Evolutionary conservation across 768 basidiomycete genomes (phyloP).

Genomic region (Pleurotus ostreatus): DNA sequence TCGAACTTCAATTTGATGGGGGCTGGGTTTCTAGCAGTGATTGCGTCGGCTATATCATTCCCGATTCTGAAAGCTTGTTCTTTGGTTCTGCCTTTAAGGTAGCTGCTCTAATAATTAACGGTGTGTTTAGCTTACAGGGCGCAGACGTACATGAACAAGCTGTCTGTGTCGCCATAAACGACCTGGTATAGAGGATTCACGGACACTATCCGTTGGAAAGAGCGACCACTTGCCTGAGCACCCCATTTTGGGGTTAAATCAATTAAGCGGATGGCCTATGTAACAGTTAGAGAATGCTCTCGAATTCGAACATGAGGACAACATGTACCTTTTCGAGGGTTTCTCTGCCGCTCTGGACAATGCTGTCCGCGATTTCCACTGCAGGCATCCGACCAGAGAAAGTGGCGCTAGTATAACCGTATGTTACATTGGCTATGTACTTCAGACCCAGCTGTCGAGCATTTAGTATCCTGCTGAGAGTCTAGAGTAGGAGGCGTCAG

Average conservation of each 20-base stretch:
- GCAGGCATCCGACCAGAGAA: constrained; percentile 98
- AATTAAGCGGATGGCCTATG: constrained; percentile 78
- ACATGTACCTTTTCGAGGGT: constrained; percentile 81
- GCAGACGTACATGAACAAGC: constrained; percentile 67
- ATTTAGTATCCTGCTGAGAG: constrained; percentile 71
- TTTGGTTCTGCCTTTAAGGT: constrained; percentile 86
- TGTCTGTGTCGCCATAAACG: constrained; percentile 98
- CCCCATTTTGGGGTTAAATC: constrained; percentile 81
- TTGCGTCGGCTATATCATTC: constrained; percentile 83
- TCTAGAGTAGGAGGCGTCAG: constrained; percentile 35
- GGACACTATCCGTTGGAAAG: background rate
- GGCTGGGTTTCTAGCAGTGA: constrained; percentile 83
- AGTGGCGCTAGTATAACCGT: constrained; percentile 93
- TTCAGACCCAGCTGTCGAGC: constrained; percentile 92
- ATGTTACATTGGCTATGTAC: constrained; percentile 91
- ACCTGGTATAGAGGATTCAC: constrained; percentile 37
- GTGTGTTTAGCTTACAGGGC: background rate
- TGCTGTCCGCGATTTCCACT: constrained; percentile 96
- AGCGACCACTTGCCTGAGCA: constrained; percentile 42
- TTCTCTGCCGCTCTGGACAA: constrained; percentile 94
- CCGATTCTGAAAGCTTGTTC: constrained; percentile 94
- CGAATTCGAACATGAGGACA: too few species aligned
- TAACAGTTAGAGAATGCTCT: background rate
- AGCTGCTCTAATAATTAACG: constrained; percentile 26
- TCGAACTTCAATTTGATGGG: constrained; percentile 98